Conservation (phyloP, 2,329 filamentous ascomycete genomes). For the Podosphaera fusca region DNA sequence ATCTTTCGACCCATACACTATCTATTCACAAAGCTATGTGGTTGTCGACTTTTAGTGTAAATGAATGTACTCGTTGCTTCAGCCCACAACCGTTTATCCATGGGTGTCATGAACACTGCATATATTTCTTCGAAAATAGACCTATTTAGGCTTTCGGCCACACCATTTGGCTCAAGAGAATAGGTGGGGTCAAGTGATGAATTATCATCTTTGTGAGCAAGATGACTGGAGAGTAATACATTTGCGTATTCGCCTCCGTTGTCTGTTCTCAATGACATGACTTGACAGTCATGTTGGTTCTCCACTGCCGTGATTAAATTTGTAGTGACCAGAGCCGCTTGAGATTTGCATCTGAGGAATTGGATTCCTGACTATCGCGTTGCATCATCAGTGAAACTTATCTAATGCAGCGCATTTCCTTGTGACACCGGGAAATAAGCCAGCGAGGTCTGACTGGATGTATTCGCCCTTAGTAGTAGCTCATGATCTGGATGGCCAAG, state of each 20-base stretch:
- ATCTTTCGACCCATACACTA: neutral
- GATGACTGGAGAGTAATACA: neutral
- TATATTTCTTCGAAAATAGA: neutral
- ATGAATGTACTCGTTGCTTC: neutral
- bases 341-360: neutral
- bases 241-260: neutral
- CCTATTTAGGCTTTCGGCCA: neutral
- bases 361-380: neutral
- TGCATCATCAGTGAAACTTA: neutral
- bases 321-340: neutral
- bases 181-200: neutral
- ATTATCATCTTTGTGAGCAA: neutral
- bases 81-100: neutral
- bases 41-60: constrained; percentile 1
- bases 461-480: neutral
- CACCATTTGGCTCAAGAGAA: neutral
- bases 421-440: neutral
- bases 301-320: neutral
- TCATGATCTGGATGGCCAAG: neutral
- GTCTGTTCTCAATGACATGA: neutral
- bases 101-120: neutral
- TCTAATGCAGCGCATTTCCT: neutral
- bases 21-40: neutral
- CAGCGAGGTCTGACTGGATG: neutral
- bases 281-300: neutral